Conservation (phyloP, 176 grass and related monocot genomes). For the Carex cristatella region DNA sequence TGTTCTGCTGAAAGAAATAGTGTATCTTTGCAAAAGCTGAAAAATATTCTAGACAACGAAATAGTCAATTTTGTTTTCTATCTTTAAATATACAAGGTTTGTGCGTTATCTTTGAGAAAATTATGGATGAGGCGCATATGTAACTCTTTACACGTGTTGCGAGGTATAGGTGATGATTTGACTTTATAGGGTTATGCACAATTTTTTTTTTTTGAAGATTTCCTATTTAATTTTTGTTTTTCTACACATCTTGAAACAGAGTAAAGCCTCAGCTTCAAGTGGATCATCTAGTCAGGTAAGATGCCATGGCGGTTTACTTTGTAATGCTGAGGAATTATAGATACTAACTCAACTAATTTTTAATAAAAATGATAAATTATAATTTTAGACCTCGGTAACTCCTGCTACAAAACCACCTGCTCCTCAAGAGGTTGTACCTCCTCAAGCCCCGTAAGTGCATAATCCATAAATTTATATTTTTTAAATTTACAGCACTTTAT, state of each 20-base stretch:
- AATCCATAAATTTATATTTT: background rate
- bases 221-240: background rate
- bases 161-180: background rate
- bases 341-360: background rate
- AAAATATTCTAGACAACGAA: background rate
- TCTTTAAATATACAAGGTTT: background rate
- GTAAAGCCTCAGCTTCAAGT: constrained; percentile 56
- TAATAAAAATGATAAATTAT: constrained; percentile 20
- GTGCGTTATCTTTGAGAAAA: background rate
- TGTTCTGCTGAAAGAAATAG: background rate
- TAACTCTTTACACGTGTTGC: background rate
- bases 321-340: background rate
- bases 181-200: background rate
- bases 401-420: constrained; percentile 36
- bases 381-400: constrained; percentile 46
- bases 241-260: constrained; percentile 38
- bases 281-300: constrained; percentile 82
- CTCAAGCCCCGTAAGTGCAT: constrained; percentile 47
- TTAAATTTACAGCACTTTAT: constrained; percentile 11
- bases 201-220: background rate
- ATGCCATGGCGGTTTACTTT: background rate
- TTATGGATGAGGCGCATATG: background rate
- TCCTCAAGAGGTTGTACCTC: constrained; percentile 43
- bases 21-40: background rate
- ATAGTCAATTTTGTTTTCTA: background rate